A percentile compares a stretch with the other conserved stretches of the same genome.
phyloP scores from a whole-genome alignment of 2,329 filamentous ascomycete species.

The Raffaelea ambrosiae region DNA sequence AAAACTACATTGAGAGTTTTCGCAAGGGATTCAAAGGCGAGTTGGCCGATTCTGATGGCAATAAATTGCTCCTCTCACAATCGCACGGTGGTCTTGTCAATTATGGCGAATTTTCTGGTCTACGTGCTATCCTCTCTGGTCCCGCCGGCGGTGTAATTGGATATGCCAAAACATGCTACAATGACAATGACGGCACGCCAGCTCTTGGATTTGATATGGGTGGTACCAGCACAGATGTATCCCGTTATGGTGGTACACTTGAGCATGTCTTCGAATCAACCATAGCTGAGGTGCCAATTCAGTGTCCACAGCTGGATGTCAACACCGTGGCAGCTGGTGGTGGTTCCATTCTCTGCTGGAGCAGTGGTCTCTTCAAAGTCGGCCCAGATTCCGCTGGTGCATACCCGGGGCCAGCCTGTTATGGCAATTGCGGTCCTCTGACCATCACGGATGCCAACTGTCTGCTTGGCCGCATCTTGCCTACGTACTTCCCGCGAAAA shows the following conservation, averaged over 20 bases:
- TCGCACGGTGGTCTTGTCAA: slow-evolving; percentile 26
- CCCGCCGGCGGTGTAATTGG: slow-evolving; percentile 66
- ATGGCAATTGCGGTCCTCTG: slow-evolving; percentile 55
- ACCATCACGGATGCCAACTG: slow-evolving; percentile 62
- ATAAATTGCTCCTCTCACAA: background rate
- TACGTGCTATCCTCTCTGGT: slow-evolving; percentile 57
- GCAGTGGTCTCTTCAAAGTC: slow-evolving; percentile 67
- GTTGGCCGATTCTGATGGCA: slow-evolving; percentile 35
- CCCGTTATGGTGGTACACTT: slow-evolving; percentile 38
- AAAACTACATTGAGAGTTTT: slow-evolving; percentile 62
- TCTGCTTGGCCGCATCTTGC: slow-evolving; percentile 44
- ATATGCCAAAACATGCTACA: slow-evolving; percentile 65
- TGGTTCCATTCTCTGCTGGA: slow-evolving; percentile 75
- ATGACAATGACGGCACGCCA: slow-evolving; percentile 54
- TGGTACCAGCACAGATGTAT: slow-evolving; percentile 5
- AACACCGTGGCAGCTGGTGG: slow-evolving; percentile 90
- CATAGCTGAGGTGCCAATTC: slow-evolving; percentile 74
- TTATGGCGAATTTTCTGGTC: slow-evolving; percentile 13
- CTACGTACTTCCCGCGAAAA: slow-evolving; percentile 62
- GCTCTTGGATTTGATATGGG: slow-evolving; percentile 69
- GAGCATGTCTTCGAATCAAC: slow-evolving; percentile 63
- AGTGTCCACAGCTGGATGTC: slow-evolving; percentile 85
- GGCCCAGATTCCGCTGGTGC: slow-evolving; percentile 36
- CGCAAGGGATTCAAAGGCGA: slow-evolving; percentile 57
- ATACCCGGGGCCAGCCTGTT: slow-evolving; percentile 58